These are phyloP conservation scores for Mucor irregularis DNA, from an alignment of 371 early-diverging fungal genomes.

Conservation along the genomic window DNA sequence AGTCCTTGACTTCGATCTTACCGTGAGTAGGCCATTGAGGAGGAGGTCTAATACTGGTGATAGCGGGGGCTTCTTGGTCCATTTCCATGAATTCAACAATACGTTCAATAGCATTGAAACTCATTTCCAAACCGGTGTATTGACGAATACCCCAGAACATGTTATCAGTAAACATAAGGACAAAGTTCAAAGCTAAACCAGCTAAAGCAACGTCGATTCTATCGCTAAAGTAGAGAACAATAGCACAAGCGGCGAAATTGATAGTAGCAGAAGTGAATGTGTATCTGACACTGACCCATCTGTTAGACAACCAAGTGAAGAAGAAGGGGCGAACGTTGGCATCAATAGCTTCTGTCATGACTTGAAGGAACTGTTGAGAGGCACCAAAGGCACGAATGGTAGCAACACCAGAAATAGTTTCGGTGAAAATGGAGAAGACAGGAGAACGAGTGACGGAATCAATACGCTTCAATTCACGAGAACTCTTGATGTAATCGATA, in stretches of 20 bases:
- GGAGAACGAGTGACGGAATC: slow-evolving; percentile 74
- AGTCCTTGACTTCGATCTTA: slow-evolving; percentile 59
- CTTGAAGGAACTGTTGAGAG: slow-evolving; percentile 55
- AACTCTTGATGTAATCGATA: slow-evolving; percentile 60
- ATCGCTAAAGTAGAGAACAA: slow-evolving; percentile 46
- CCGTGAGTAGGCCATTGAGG: slow-evolving; percentile 77
- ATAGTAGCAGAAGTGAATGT: slow-evolving; percentile 70
- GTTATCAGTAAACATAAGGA: slow-evolving; percentile 58
- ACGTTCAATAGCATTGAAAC: slow-evolving; percentile 84
- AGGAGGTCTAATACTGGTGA: slow-evolving; percentile 47
- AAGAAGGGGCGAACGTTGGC: slow-evolving; percentile 74
- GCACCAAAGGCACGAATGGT: slow-evolving; percentile 76
- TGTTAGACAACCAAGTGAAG: slow-evolving; percentile 78
- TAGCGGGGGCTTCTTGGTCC: slow-evolving; percentile 66
- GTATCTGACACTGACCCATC: slow-evolving; percentile 78
- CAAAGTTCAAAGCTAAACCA: slow-evolving; percentile 79
- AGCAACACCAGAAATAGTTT: slow-evolving; percentile 62
- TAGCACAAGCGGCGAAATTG: slow-evolving; percentile 64
- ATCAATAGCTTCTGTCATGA: slow-evolving; percentile 58
- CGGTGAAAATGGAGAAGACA: slow-evolving; percentile 71
- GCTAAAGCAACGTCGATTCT: slow-evolving; percentile 76
- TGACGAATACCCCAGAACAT: slow-evolving; percentile 48
- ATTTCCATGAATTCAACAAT: slow-evolving; percentile 73
- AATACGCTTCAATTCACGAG: slow-evolving; percentile 79
- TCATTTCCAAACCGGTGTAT: slow-evolving; percentile 79